Evolutionary conservation across 176 grass and related monocot species (phyloP), one percentile per base, ranked within the genome.

Genomic region (Puccinellia tenuiflora): DNA sequence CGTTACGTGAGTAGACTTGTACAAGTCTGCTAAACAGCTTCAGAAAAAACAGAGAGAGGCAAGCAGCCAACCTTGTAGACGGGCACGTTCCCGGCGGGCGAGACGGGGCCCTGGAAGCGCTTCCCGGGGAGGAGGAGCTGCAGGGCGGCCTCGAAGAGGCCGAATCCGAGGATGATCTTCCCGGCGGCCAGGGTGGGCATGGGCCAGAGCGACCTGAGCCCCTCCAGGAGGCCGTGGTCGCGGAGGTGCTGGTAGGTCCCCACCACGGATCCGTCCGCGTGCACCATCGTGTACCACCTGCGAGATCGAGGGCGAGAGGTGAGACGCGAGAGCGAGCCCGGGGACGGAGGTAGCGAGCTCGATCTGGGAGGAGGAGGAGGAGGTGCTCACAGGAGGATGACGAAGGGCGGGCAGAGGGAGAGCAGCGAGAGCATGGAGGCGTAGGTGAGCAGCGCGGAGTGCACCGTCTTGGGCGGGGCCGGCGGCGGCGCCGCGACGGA

Each of bases 211-310:
- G 45, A 64, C 66, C 87, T 96, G 35, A 99, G 77, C 62, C 97
- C 97, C 75, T 99, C 79, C 24, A 91, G 11, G 35, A 87, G 7
- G 17, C 93, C 93, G 84, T 86, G 69, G 65, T 87, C 76, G 82
- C 80, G 84, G 37, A 99, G 85, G 85, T 92, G 91, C 75, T 94
- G 87, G 50, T 87, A 99, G 37, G 91, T 96, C 76, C 31, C 71
- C 89, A 89, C 5, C 43, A 99, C 86, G 6, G 97, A 99, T 56
- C 97, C 97, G 85, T 99, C 93, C 31, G 93, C 91, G 88, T 92
- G 89, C 76, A 92, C 97, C 93, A 99, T 89, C 6, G 97, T 99
- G 86, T 96, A 96, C 97, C 97, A 99, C 80, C 97, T 99, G 93
- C 79, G 34, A 39, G 40, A 68, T 14, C 52, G 69, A 43, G 47